Conservation (phyloP, 139 green algal species). For the Pleodorina starrii region DNA sequence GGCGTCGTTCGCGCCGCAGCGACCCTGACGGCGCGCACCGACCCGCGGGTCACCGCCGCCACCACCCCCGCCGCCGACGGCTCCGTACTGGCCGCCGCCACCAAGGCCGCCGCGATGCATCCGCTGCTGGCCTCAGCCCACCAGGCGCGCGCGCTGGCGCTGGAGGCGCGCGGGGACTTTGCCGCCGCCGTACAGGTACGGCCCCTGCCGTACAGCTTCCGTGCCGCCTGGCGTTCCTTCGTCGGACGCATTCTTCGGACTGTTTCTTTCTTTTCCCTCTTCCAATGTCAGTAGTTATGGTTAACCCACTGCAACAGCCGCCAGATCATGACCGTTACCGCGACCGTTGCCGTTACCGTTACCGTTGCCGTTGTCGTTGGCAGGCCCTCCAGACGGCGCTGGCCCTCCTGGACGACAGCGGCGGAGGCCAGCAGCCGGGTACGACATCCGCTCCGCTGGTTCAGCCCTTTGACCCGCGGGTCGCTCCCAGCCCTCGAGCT, state of each 20-base stretch:
- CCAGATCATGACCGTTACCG: too few species aligned
- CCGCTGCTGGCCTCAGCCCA: conserved; percentile 74
- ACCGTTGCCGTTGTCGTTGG: background rate
- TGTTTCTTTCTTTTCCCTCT: too few species aligned
- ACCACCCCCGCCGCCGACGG: conserved; percentile 6
- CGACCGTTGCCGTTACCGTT: background rate
- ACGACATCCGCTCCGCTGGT: conserved; percentile 1
- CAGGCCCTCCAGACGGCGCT: conserved; percentile 32
- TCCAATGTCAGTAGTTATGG: too few species aligned
- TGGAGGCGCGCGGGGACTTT: conserved; percentile 66
- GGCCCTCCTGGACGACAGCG: background rate
- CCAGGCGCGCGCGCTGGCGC: conserved; percentile 64
- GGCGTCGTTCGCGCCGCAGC: too few species aligned
- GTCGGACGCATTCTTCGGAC: too few species aligned
- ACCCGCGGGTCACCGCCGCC: too few species aligned
- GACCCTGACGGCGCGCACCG: too few species aligned
- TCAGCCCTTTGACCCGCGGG: background rate
- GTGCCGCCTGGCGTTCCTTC: too few species aligned
- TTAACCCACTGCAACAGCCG: too few species aligned
- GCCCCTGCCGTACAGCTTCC: background rate
- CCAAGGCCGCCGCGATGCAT: conserved; percentile 62
- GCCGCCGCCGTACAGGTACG: conserved; percentile 46
- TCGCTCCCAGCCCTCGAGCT: background rate
- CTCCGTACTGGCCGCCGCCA: conserved; percentile 59
- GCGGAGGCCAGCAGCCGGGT: background rate